Conservation (phyloP, 1,139 yeast genomes). For the Groenewaldozyma sp. region DNA sequence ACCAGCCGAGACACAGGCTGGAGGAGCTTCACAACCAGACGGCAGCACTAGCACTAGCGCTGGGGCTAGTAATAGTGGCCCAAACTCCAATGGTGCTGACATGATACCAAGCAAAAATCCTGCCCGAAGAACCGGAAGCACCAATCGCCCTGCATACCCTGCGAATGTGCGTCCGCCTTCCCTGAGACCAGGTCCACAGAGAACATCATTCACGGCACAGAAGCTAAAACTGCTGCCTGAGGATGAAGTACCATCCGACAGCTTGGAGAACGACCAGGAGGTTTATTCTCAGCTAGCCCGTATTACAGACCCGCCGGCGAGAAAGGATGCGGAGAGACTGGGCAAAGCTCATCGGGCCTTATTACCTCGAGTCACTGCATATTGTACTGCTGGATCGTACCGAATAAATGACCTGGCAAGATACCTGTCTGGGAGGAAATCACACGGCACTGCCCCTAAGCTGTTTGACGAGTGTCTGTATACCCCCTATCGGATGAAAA, state of each 20-base stretch:
- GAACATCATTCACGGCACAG: constrained; percentile 82
- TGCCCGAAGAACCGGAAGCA: constrained; percentile 1
- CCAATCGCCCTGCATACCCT: constrained; percentile 4
- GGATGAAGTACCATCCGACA: constrained; percentile 44
- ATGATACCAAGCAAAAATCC: too few relatives aligned
- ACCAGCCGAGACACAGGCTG: not conserved
- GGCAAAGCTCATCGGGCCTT: constrained; percentile 74
- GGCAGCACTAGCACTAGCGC: not conserved
- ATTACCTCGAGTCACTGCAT: constrained; percentile 79
- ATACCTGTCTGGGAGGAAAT: constrained; percentile 74
- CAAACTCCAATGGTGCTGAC: not conserved
- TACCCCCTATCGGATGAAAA: constrained; percentile 53
- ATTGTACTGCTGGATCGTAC: constrained; percentile 90
- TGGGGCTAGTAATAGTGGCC: not conserved
- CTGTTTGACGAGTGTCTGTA: constrained; percentile 89
- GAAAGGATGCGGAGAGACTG: constrained; percentile 87
- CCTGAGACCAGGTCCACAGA: constrained; percentile 61
- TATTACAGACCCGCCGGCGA: constrained; percentile 83
- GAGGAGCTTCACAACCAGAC: not conserved
- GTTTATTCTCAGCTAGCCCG: constrained; percentile 77
- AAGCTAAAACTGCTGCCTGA: constrained; percentile 82
- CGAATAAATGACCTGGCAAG: constrained; percentile 76
- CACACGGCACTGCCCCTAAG: constrained; percentile 65
- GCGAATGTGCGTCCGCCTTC: constrained; percentile 11
- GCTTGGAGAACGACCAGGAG: constrained; percentile 34